Base-by-base conservation (phyloP, 1,139 yeast species). In the Arxiozyma bovina region DNA sequence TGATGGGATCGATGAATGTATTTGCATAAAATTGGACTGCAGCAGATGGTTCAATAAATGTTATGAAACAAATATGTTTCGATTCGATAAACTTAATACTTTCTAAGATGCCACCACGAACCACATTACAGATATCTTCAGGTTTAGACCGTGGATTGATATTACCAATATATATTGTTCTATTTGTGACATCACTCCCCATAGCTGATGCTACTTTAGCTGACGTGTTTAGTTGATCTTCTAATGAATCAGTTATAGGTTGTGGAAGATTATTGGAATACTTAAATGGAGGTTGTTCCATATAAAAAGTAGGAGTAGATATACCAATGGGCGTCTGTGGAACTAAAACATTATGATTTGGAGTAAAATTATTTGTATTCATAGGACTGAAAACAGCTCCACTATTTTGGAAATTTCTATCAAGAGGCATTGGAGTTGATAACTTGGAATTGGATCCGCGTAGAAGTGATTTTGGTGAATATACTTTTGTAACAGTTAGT, bases 21-120 rank as follows among this genome's bases (percentile, higher is more conserved):
- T 83, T 83, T 25, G 93, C 91, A 70, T 81, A 85, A 69, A 86
- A 86, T 66, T 85, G 91, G 1, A 89, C 89, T 7, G 94, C 93
- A 11, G 91, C 86, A 58, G 84, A 80, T 34, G 91, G 86, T 65
- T 86, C 93, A 61, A 86, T 80, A 66, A 86, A 86, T 3, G 93
- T 86, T 48, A 86, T 79, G 67, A 87, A 87, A 63, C 91, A 85
- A 53, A 90, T 90, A 64, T 85, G 95, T 63, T 90, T 82, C 59
- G 87, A 93, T 54, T 83, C 82, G 56, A 91, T 78, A 61, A 83
- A 82, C 61, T 88, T 76, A 56, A 86, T 78, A 61, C 80, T 79
- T 69, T 86, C 93, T 60, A 87, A 73, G 50, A 85, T 79, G 42
- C 95, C 95, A 56, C 94, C 94, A 64, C 94, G 76, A 20, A 86